These are phyloP conservation scores for Secale cereale DNA, from an alignment of 176 grass and related monocot genomes.

Conservation along the genomic window DNA sequence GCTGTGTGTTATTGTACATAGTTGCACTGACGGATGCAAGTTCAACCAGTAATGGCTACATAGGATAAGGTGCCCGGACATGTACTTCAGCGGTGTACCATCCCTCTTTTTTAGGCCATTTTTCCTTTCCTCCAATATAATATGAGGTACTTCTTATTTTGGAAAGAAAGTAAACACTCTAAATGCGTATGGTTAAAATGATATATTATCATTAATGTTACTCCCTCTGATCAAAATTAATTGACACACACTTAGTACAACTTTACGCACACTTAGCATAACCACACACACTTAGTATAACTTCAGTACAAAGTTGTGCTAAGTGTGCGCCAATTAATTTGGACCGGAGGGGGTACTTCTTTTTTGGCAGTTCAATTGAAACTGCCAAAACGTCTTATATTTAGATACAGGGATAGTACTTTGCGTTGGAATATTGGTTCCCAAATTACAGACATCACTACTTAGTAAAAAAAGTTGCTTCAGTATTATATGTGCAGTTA, in stretches of 20 bases:
- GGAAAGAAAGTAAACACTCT: background rate
- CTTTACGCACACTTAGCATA: no score
- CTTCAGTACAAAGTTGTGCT: no score
- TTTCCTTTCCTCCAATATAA: background rate
- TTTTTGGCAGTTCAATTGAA: no score
- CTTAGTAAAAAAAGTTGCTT: background rate
- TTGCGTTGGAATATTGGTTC: background rate
- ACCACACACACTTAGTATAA: no score
- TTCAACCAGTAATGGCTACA: background rate
- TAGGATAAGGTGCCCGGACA: background rate
- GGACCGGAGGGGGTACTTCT: background rate
- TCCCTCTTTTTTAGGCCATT: background rate
- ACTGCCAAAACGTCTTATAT: no score
- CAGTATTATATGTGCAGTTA: background rate
- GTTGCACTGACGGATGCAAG: background rate
- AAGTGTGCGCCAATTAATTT: no score
- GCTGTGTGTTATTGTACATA: background rate
- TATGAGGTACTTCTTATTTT: background rate
- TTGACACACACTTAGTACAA: no score
- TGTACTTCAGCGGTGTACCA: background rate
- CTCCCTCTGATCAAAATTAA: no score
- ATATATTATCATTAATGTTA: no score
- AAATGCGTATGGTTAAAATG: background rate
- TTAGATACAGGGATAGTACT: no score
- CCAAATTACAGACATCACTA: background rate